Base-by-base conservation (phyloP, 192 early-diverging fungal genomes). In the Mortierella hygrophila region DNA sequence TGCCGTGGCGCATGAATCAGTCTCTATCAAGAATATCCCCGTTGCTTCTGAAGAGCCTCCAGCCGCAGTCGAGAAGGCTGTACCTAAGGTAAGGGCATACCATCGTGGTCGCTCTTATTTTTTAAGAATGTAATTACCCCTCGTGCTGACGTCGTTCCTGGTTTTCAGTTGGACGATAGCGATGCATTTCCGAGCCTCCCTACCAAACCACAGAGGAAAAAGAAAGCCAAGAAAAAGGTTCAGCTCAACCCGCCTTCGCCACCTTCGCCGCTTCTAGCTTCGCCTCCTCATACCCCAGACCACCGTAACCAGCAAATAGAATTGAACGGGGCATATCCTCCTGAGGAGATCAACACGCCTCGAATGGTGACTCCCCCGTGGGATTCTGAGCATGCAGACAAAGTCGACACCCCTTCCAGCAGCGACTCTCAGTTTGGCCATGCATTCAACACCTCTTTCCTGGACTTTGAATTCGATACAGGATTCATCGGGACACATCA, bases 1-100 rank as follows among this genome's bases (percentile, higher is more conserved):
- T n/a, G 52, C 84, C 40, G 68, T 81, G 32, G 84, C 84, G 7
- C 75, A 86, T 71, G 79, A 86, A 55, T 81, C 84, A 40, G 84
- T 75, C 4, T 77, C 74, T 21, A 78, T 86, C 68, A 86, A 80
- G 44, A 80, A 78, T 26, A 70, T 86, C 29, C 75, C 74, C 35
- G 47, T 37, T 26, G 29, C 32, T 65, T 32, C 60, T 35, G 42
- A 49, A 68, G 47, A 72, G 3, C 37, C 55, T 41, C 13, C 29
- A 70, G 29, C 42, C 63, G 37, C 54, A 71, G 52, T n/a, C 18
- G 70, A 80, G 55, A 47, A 74, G 15, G 35, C 26, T 4, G 76
- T 78, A n/a, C 84, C 84, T 40, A 72, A 86, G 74, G 84, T 76
- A 81, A 68, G 46, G 37, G 13, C 29, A 49, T 26, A 6, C 20